Evolutionary conservation across 495 filamentous ascomycete species (phyloP).

Genomic region (Letharia lupina): DNA sequence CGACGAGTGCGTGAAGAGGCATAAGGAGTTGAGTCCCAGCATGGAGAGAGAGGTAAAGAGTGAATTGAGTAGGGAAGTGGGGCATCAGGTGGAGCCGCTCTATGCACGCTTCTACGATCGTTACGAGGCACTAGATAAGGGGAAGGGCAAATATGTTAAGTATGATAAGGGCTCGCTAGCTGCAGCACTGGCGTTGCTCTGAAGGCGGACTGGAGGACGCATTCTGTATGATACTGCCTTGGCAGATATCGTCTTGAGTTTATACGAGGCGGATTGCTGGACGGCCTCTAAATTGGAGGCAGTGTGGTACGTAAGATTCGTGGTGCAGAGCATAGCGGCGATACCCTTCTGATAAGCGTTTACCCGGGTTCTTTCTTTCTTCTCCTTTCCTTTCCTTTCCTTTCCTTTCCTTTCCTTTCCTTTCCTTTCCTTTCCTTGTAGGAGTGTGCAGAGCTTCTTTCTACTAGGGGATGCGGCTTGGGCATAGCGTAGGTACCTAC

Average conservation of each 20-base stretch:
- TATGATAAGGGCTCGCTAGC: constrained; percentile 69
- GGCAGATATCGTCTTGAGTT: neutral
- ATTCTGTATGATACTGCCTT: neutral
- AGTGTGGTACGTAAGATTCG: neutral
- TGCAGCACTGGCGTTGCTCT: constrained; percentile 36
- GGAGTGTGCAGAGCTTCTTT: neutral
- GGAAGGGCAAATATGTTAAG: constrained; percentile 93
- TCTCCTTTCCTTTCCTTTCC: no score
- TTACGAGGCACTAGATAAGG: constrained; percentile 96
- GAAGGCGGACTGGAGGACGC: neutral
- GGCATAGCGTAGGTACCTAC: no score
- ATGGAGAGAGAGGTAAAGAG: constrained; percentile 77
- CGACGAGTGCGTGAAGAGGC: constrained; percentile 73
- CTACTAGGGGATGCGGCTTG: neutral
- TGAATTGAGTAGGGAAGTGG: constrained; percentile 51
- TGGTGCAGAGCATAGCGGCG: neutral
- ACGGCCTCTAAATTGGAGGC: neutral
- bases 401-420: no score
- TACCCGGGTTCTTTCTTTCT: neutral
- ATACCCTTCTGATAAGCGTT: neutral
- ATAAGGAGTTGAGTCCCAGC: constrained; percentile 67
- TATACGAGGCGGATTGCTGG: neutral
- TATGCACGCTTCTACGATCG: constrained; percentile 95
- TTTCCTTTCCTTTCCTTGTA: no score
- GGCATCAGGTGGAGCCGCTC: constrained; percentile 82